Conservation (phyloP, 2,329 filamentous ascomycete genomes). For the Cadophora sp. region DNA sequence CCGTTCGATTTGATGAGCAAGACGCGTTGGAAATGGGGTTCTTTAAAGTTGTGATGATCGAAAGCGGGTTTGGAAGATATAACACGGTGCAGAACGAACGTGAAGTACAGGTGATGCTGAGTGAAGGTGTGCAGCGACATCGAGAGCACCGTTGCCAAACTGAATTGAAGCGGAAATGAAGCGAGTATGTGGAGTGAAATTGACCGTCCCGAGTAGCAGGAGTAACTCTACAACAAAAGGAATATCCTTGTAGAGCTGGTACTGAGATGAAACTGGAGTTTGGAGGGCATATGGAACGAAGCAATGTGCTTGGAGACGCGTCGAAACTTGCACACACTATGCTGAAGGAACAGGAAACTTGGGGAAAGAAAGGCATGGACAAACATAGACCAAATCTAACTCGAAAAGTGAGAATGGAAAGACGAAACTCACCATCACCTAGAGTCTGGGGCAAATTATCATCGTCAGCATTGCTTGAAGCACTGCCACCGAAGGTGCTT, state of each 20-base stretch:
- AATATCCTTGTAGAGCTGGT: not conserved
- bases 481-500: conserved; percentile 37
- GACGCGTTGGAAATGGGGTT: not conserved
- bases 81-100: not conserved
- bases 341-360: not conserved
- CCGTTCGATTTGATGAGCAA: not conserved
- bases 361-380: not conserved
- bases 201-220: not conserved
- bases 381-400: not conserved
- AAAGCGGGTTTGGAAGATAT: not conserved
- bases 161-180: not conserved
- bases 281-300: not conserved
- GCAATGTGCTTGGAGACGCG: not conserved
- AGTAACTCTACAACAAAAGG: not conserved
- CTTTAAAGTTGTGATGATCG: too few relatives aligned
- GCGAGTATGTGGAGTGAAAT: not conserved
- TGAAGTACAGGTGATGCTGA: too few relatives aligned
- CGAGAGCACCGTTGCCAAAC: not conserved
- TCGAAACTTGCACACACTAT: not conserved
- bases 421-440: conserved; percentile 32
- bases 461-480: conserved; percentile 34
- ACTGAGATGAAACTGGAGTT: too few relatives aligned
- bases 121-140: not conserved
- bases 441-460: conserved; percentile 31
- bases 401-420: not conserved